These are phyloP conservation scores for Wickerhamiella infanticola DNA, from an alignment of 1,139 yeast species.

Conservation along the genomic window DNA sequence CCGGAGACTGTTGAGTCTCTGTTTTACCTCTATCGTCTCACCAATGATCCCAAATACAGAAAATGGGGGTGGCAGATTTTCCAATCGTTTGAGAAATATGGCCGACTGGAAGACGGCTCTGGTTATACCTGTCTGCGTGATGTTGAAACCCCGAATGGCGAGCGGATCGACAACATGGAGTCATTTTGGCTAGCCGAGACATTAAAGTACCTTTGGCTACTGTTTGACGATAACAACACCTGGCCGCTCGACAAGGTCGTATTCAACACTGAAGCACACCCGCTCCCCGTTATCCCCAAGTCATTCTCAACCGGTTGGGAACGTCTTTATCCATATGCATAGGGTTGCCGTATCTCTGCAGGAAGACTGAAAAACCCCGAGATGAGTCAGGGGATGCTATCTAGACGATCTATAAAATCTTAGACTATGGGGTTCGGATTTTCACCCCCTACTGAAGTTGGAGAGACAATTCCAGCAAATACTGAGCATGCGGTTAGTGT, in stretches of 20 bases:
- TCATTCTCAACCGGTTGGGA: constrained; percentile 53
- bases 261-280: constrained; percentile 89
- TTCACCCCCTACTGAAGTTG: constrained; percentile 37
- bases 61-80: constrained; percentile 87
- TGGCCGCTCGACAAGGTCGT: constrained; percentile 49
- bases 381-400: too few species aligned
- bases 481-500: constrained; percentile 90
- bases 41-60: constrained; percentile 69
- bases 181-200: constrained; percentile 94
- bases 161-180: constrained; percentile 60
- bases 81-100: constrained; percentile 46
- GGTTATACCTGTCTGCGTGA: constrained; percentile 58
- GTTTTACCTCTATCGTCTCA: constrained; percentile 63
- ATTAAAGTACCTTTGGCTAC: constrained; percentile 66
- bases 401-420: neutral
- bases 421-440: constrained; percentile 6
- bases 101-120: constrained; percentile 33
- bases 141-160: constrained; percentile 39
- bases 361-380: too few species aligned
- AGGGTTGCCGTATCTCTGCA: too few species aligned
- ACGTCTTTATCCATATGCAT: constrained; percentile 5
- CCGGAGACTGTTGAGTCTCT: constrained; percentile 92
- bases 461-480: constrained; percentile 75
- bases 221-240: constrained; percentile 56
- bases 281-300: constrained; percentile 54